Base-by-base conservation (phyloP, 2,329 filamentous ascomycete species). In the Colletotrichum lupini region DNA sequence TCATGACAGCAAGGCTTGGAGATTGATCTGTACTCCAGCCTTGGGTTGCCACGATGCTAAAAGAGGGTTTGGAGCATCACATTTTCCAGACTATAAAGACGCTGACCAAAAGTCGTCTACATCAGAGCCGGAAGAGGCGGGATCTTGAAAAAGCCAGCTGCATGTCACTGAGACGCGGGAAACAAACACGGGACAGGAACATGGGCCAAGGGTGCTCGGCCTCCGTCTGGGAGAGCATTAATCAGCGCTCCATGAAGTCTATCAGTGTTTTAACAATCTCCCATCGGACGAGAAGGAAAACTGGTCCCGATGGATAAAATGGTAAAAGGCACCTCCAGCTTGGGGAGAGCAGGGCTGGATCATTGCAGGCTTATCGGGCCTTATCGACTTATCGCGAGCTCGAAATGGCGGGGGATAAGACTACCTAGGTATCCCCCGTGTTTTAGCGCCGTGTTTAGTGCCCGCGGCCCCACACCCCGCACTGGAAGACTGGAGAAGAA, bases 371-470 rank as follows among this genome's bases (percentile, higher is more conserved):
- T 68, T 68, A 63, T 72, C 66, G 70, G 58, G 42, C 42, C 42
- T 49, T 49, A 49, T 49, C 53, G 42, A 30, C 32, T 59, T 72
- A 59, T 63, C 42, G 26, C 55, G 32, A 19, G 53, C 70, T 24
- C 42, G 28, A 49, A 65, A 35, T 30, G 46, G 59, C 30, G 56
- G 70, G 65, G 64, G 24, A 53, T 28, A 60, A 59, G 62, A 26
- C 46, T 30, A n/a, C n/a, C n/a, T n/a, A n/a, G n/a, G n/a, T n/a
- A 32, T 46, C 58, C 65, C 65, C 59, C 59, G 46, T 69, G 59
- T 64, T 64, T 35, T 69, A 73, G 71, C 56, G 67, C 61, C 71
- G 16, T 71, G 19, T 65, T 70, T 70, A 59, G 70, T 64, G 60
- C 32, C 55, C 19, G 26, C 32, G 30, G 56, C 67, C 71, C 71